These are phyloP conservation scores for Avena insularis DNA, from an alignment of 176 grass and related monocot species.

Conservation along the genomic window DNA sequence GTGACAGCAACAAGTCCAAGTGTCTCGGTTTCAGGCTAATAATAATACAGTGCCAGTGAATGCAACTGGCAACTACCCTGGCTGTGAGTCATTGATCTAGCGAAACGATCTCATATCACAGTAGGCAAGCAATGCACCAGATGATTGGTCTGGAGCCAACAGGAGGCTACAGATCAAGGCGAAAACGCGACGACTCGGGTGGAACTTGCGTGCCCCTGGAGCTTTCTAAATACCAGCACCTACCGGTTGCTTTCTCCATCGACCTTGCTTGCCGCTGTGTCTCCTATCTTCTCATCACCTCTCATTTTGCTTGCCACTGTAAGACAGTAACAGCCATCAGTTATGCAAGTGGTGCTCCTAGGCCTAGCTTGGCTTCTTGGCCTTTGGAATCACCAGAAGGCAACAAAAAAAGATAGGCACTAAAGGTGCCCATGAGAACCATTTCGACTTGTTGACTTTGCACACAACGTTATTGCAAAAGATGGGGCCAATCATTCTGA, in stretches of 20 bases:
- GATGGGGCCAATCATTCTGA: conserved; percentile 20
- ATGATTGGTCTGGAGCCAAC: conserved; percentile 30
- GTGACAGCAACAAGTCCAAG: conserved; percentile 2
- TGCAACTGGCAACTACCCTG: conserved; percentile 18
- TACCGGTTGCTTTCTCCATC: conserved; percentile 26
- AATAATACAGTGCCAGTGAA: conserved; percentile 35
- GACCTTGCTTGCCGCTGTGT: conserved; percentile 33
- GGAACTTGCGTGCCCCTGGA: background rate
- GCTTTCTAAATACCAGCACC: conserved; percentile 32
- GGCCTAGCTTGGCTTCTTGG: conserved; percentile 22
- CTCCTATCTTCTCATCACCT: conserved; percentile 18
- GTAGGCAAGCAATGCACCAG: conserved; percentile 21
- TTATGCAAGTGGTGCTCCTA: conserved; percentile 47
- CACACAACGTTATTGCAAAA: background rate
- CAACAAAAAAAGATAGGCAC: conserved; percentile 40
- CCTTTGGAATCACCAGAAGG: conserved; percentile 50
- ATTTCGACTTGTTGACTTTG: conserved; percentile 39
- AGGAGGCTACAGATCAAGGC: conserved; percentile 20
- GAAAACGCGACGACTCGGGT: conserved; percentile 44
- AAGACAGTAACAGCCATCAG: conserved; percentile 18
- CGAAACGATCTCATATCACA: conserved; percentile 5
- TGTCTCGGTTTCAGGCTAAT: conserved; percentile 35
- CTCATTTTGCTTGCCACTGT: conserved; percentile 41
- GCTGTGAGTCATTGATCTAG: background rate
- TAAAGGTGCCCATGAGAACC: background rate